Evolutionary conservation across 2,329 filamentous ascomycete species (phyloP).

Genomic region (Claviceps citrina): DNA sequence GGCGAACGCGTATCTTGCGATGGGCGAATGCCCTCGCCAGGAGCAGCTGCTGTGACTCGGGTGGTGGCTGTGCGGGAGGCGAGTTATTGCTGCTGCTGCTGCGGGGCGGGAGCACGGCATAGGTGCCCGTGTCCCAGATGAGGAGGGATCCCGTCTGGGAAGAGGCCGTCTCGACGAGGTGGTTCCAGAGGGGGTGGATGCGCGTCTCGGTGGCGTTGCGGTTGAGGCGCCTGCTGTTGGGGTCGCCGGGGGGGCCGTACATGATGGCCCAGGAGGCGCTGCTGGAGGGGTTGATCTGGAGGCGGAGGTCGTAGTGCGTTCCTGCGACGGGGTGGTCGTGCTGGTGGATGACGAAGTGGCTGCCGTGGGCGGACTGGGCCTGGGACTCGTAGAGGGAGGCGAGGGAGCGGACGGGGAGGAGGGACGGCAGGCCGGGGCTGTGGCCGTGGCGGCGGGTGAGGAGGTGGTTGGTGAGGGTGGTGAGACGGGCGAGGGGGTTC

Average conservation of each 20-base stretch:
- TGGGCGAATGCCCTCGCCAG: constrained; percentile 35
- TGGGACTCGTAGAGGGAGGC: constrained; percentile 22
- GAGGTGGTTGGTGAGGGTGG: no score
- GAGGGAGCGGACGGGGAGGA: constrained; percentile 21
- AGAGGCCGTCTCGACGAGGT: constrained; percentile 44
- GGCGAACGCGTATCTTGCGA: constrained; percentile 40
- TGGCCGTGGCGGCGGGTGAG: no score
- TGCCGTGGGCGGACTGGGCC: constrained; percentile 16
- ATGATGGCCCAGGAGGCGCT: constrained; percentile 50
- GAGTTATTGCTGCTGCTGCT: no score
- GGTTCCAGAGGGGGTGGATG: constrained; percentile 45
- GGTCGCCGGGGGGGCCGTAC: constrained; percentile 45
- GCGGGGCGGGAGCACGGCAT: constrained; percentile 33
- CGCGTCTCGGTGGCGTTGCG: constrained; percentile 47
- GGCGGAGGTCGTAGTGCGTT: constrained; percentile 51
- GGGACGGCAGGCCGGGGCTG: no score
- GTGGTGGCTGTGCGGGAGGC: no score
- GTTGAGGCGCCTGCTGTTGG: constrained; percentile 37
- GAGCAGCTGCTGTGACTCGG: constrained; percentile 28
- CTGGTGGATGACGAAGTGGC: constrained; percentile 56
- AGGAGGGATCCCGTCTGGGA: constrained; percentile 39
- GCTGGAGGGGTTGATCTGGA: constrained; percentile 54
- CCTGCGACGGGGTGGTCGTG: constrained; percentile 58
- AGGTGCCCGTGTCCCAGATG: constrained; percentile 48
- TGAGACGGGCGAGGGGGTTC: constrained; percentile 27